These are phyloP conservation scores for Asterella californica DNA, from an alignment of 225 moss, liverwort and hornwort genomes.

Conservation along the genomic window DNA sequence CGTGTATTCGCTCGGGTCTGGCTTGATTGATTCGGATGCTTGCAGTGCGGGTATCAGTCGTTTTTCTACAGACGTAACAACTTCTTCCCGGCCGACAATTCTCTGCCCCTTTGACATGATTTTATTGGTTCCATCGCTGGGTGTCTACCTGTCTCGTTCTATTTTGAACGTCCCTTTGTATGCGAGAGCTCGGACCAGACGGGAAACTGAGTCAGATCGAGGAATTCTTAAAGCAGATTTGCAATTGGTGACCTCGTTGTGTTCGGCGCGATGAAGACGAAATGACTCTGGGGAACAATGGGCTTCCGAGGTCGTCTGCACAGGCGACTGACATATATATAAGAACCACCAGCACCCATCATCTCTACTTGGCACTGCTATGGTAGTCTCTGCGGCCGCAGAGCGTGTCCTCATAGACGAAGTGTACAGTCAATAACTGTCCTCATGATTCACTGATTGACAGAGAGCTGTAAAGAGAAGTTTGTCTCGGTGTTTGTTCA, in stretches of 20 bases:
- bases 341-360: too few species aligned
- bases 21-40: too few species aligned
- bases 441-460: background rate
- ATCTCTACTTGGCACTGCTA: background rate
- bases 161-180: background rate
- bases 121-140: too few species aligned
- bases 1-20: too few species aligned
- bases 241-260: too few species aligned
- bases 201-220: background rate
- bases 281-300: background rate
- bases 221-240: background rate
- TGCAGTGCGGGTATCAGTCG: too few species aligned
- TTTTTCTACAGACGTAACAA: too few species aligned
- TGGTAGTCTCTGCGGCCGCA: too few species aligned
- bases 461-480: background rate
- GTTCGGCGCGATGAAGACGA: background rate
- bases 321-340: background rate
- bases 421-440: background rate
- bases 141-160: background rate
- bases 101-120: too few species aligned
- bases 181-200: background rate
- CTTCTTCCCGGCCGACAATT: too few species aligned
- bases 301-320: too few species aligned
- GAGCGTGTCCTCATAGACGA: background rate
- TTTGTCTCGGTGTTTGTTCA: background rate